Evolutionary conservation across 495 filamentous ascomycete species (phyloP).

Genomic region (Emericellopsis terricola): DNA sequence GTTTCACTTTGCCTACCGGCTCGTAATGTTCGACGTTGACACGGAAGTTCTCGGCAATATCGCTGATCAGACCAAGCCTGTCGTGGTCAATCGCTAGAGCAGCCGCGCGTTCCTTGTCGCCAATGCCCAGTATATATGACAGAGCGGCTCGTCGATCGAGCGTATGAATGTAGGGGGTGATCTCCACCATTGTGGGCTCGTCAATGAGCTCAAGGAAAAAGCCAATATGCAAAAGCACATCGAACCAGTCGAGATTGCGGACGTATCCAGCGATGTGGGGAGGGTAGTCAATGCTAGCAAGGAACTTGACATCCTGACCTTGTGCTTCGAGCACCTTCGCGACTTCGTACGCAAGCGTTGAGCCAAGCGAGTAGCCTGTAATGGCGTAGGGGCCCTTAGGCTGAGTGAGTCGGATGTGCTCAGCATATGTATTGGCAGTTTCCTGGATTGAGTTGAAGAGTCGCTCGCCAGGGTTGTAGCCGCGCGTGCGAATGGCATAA

Average conservation of each 20-base stretch:
- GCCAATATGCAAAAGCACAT: conserved; percentile 25
- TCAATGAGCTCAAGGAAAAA: conserved; percentile 29
- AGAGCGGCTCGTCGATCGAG: conserved; percentile 9
- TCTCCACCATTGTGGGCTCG: conserved; percentile 11
- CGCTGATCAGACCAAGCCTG: conserved; percentile 18
- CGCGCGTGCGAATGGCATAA: conserved; percentile 34
- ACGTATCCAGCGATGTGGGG: conserved; percentile 36
- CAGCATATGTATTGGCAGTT: conserved; percentile 17
- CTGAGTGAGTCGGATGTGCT: conserved; percentile 24
- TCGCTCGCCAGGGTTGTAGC: conserved; percentile 25
- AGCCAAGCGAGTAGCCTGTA: conserved; percentile 36
- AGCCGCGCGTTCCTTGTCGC: conserved; percentile 9
- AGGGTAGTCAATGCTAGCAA: conserved; percentile 23
- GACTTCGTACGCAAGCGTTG: conserved; percentile 36
- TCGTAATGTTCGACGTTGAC: conserved; percentile 32
- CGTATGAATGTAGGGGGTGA: conserved; percentile 8
- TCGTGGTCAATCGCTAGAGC: conserved; percentile 20
- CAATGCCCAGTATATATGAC: conserved; percentile 11
- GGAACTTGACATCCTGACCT: conserved; percentile 14
- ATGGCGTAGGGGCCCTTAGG: conserved; percentile 37
- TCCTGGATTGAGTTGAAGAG: conserved; percentile 19
- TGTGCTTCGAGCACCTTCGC: conserved; percentile 23
- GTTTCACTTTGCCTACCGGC: conserved; percentile 18
- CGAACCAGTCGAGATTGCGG: conserved; percentile 27
- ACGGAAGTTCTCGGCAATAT: conserved; percentile 24